Evolutionary conservation across 208 protist genomes (phyloP).

Genomic region (Endotrypanum monterogeii): DNA sequence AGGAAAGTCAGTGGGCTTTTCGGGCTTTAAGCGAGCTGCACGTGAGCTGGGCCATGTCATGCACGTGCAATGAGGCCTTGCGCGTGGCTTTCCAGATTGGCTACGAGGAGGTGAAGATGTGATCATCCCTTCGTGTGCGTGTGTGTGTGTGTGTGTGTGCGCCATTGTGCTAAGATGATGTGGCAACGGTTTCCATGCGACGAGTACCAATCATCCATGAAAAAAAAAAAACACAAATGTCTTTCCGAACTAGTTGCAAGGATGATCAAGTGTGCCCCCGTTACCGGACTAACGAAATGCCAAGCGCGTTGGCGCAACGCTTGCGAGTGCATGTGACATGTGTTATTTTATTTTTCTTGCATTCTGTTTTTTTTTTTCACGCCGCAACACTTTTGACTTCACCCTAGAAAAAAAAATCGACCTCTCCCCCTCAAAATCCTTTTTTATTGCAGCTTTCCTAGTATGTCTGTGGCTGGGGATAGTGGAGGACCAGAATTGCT

Average conservation of each 20-base stretch:
- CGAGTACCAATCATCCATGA: no score
- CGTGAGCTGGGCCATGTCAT: slow-evolving; percentile 58
- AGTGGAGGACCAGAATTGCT: background rate
- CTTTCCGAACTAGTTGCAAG: no score
- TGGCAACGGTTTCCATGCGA: no score
- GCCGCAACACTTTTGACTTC: background rate
- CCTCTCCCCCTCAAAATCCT: no score
- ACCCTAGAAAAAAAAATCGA: background rate
- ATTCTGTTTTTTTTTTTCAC: background rate
- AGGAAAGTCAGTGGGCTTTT: slow-evolving; percentile 51
- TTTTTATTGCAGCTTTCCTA: background rate
- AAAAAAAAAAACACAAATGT: no score
- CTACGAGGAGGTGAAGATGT: background rate
- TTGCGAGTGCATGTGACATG: no score
- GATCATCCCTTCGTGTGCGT: background rate
- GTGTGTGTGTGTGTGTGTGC: slow-evolving; percentile 1
- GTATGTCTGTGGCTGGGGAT: background rate
- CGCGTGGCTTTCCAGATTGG: slow-evolving; percentile 37
- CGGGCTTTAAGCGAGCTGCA: slow-evolving; percentile 50
- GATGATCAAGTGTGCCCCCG: no score
- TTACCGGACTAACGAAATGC: no score
- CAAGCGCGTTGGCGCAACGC: no score
- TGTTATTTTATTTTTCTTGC: no score
- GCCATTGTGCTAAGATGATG: no score
- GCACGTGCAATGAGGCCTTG: slow-evolving; percentile 61